These are phyloP conservation scores for Aureobasidium sp. DNA, from an alignment of 2,329 filamentous ascomycete species.

Conservation along the genomic window DNA sequence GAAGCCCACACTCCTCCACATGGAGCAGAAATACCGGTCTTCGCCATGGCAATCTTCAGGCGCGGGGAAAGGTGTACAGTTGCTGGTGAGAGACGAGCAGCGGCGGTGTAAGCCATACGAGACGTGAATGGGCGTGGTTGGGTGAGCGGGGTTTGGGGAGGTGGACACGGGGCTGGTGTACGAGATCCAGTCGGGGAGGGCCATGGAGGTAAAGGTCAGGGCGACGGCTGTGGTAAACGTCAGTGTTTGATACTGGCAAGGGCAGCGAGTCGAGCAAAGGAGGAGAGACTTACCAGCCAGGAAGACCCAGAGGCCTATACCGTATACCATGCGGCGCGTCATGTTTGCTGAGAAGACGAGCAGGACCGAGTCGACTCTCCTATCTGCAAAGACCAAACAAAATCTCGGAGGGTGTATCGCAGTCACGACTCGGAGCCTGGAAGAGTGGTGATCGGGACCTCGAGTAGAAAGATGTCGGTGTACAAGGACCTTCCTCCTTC, in stretches of 20 bases:
- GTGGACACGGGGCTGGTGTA: constrained; percentile 30
- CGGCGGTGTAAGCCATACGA: constrained; percentile 72
- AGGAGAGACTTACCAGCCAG: constrained; percentile 31
- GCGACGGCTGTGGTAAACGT: constrained; percentile 50
- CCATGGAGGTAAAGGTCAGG: constrained; percentile 63
- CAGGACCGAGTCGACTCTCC: neutral
- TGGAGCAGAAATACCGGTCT: constrained; percentile 74
- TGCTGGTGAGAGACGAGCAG: constrained; percentile 62
- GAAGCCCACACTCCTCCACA: constrained; percentile 87
- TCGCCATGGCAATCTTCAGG: constrained; percentile 59
- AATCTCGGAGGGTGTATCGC: neutral
- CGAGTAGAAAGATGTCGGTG: neutral
- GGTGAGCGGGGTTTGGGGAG: constrained; percentile 22
- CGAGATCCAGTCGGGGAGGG: constrained; percentile 64
- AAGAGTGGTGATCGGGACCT: neutral
- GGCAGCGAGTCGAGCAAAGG: neutral
- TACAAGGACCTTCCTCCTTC: neutral
- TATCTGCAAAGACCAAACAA: no score
- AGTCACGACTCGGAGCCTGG: neutral
- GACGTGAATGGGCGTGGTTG: constrained; percentile 49
- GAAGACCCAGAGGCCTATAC: constrained; percentile 41
- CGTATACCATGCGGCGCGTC: constrained; percentile 44
- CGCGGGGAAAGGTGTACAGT: constrained; percentile 62
- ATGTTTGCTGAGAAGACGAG: constrained; percentile 26
- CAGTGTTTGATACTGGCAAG: neutral